Percentiles rank a stretch among this genome's conserved stretches.
phyloP scores from a whole-genome alignment of 495 filamentous ascomycete genomes.

The Penicillium steckii region DNA sequence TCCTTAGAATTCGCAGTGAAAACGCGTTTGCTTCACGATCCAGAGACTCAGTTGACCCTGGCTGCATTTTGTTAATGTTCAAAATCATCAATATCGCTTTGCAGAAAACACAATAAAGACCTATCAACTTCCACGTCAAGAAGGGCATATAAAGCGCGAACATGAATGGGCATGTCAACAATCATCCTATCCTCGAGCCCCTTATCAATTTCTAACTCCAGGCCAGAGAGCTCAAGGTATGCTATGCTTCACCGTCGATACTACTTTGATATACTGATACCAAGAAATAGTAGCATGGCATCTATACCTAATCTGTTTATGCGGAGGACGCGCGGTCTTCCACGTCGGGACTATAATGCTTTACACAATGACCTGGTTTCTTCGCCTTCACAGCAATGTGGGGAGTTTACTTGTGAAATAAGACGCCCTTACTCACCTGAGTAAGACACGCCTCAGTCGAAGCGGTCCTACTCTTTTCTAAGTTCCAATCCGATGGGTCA shows the following conservation, averaged over 20 bases:
- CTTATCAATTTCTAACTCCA: slow-evolving; percentile 1
- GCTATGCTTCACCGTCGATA: background rate
- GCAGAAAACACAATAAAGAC: slow-evolving; percentile 5
- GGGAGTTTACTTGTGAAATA: slow-evolving; percentile 3
- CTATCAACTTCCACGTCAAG: slow-evolving; percentile 9
- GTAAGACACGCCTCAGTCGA: slow-evolving; percentile 5
- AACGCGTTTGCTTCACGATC: slow-evolving; percentile 7
- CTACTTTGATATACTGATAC: slow-evolving; percentile 4
- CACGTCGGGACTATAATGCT: slow-evolving; percentile 13
- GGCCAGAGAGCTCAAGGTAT: slow-evolving; percentile 8
- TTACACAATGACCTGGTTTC: slow-evolving; percentile 8
- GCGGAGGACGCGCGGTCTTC: slow-evolving; percentile 10
- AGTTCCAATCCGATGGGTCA: slow-evolving; percentile 8
- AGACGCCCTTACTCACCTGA: slow-evolving; percentile 7
- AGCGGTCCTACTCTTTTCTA: slow-evolving; percentile 5
- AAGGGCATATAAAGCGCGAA: slow-evolving; percentile 9
- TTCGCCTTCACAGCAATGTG: slow-evolving; percentile 1
- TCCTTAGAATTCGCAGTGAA: slow-evolving; percentile 6
- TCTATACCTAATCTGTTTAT: background rate
- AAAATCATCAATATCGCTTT: slow-evolving; percentile 7
- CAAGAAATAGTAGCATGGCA: slow-evolving; percentile 6
- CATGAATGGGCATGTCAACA: slow-evolving; percentile 4
- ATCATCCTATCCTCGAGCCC: slow-evolving; percentile 1
- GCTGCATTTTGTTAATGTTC: slow-evolving; percentile 9
- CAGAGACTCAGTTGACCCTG: slow-evolving; percentile 2